A percentile compares a stretch with the other conserved stretches of the same genome.
Conservation (phyloP, 768 basidiomycete genomes). For the Rhizopogon rudus region DNA sequence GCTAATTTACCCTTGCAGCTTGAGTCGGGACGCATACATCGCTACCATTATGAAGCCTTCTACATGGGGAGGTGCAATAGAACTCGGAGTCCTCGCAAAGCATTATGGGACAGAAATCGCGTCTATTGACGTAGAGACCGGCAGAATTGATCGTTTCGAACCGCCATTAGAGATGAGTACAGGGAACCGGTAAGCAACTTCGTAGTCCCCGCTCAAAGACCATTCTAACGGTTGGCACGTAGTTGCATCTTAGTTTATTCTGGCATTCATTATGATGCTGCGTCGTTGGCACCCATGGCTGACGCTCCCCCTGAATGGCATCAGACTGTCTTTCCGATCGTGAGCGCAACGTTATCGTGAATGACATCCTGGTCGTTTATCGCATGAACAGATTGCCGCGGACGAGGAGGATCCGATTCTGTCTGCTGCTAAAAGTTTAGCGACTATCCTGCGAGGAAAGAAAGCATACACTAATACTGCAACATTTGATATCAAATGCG, state of each 20-base stretch:
- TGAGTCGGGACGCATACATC: slow-evolving; percentile 66
- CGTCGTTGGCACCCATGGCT: slow-evolving; percentile 71
- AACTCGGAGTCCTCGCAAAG: slow-evolving; percentile 77
- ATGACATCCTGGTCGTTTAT: neutral
- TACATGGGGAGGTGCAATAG: slow-evolving; percentile 96
- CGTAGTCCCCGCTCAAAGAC: neutral
- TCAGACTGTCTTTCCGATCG: slow-evolving; percentile 74
- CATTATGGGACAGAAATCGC: slow-evolving; percentile 85
- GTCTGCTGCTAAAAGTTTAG: slow-evolving; percentile 64
- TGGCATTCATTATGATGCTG: slow-evolving; percentile 95
- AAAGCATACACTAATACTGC: slow-evolving; percentile 88
- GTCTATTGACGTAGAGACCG: slow-evolving; percentile 89
- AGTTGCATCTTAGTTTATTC: slow-evolving; percentile 85
- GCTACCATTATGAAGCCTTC: slow-evolving; percentile 71
- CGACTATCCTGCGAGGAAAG: slow-evolving; percentile 64
- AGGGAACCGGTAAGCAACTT: slow-evolving; percentile 24
- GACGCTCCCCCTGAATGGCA: slow-evolving; percentile 86
- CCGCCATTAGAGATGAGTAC: slow-evolving; percentile 40
- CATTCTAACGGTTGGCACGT: slow-evolving; percentile 6
- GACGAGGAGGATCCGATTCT: slow-evolving; percentile 52
- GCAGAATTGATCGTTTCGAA: slow-evolving; percentile 79
- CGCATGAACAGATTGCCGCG: slow-evolving; percentile 13
- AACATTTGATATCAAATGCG: slow-evolving; percentile 87
- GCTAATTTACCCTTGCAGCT: slow-evolving; percentile 30
- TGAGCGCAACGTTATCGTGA: slow-evolving; percentile 20